Percentiles rank a stretch among this genome's conserved stretches.
phyloP scores from a whole-genome alignment of 139 green algal genomes.

The Asterochloris erici region DNA sequence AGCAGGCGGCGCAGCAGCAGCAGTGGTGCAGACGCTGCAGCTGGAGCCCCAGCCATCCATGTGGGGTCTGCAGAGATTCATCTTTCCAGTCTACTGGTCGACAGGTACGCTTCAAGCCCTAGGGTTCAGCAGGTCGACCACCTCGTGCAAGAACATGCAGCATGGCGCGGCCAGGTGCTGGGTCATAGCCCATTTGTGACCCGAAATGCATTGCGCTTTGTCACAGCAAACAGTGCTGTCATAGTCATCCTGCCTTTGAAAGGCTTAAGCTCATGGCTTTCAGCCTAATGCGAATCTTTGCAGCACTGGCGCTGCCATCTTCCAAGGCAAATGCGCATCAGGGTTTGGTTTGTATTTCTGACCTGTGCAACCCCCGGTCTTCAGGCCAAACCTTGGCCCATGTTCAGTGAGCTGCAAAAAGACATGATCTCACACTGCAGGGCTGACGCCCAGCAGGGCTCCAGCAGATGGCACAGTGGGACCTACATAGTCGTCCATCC shows the following conservation, averaged over 20 bases:
- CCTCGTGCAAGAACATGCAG: not conserved
- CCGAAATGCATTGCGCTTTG: not conserved
- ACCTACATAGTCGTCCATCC: constrained; percentile 25
- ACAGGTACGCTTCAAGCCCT: not conserved
- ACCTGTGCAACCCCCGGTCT: not conserved
- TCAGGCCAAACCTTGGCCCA: not conserved
- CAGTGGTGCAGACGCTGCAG: not conserved
- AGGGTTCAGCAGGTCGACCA: not conserved
- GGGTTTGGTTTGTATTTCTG: not conserved
- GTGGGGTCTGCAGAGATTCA: constrained; percentile 4
- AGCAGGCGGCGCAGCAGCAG: not conserved
- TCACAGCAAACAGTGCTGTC: not conserved
- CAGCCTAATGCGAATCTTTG: not conserved
- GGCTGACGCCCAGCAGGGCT: not conserved
- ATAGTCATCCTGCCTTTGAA: not conserved
- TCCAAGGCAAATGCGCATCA: not conserved
- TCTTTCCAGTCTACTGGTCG: not conserved
- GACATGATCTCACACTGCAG: not conserved
- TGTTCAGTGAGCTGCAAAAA: not conserved
- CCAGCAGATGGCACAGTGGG: constrained; percentile 24
- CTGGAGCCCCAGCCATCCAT: not conserved
- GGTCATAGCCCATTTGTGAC: not conserved
- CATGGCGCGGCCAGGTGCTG: not conserved
- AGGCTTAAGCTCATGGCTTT: not conserved
- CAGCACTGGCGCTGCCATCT: not conserved